Evolutionary conservation across 129 eudicot genomes (phyloP).

Genomic region (Daucus carota): DH1_v3.0 NC_030386.2:23952001-23952500

Average conservation of each 20-base stretch:
- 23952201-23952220: too few relatives aligned
- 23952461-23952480: not conserved
- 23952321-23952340: not conserved
- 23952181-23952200: not conserved
- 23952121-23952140: conserved; percentile 27
- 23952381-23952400: not conserved
- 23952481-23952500: conserved; percentile 6
- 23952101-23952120: conserved; percentile 98
- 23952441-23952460: not conserved
- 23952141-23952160: conserved; percentile 9
- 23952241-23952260: not conserved
- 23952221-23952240: not conserved
- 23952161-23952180: conserved; percentile 8
- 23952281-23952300: not conserved
- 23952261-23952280: not conserved
- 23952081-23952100: conserved; percentile 86
- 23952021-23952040: conserved; percentile 7
- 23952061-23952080: conserved; percentile 81
- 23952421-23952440: not conserved
- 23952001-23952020: conserved; percentile 7
- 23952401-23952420: not conserved
- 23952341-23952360: not conserved
- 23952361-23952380: not conserved
- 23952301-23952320: not conserved
- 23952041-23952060: conserved; percentile 35